Conservation (phyloP, 108 stramenopile species). For the Nitzschia palea region DNA sequence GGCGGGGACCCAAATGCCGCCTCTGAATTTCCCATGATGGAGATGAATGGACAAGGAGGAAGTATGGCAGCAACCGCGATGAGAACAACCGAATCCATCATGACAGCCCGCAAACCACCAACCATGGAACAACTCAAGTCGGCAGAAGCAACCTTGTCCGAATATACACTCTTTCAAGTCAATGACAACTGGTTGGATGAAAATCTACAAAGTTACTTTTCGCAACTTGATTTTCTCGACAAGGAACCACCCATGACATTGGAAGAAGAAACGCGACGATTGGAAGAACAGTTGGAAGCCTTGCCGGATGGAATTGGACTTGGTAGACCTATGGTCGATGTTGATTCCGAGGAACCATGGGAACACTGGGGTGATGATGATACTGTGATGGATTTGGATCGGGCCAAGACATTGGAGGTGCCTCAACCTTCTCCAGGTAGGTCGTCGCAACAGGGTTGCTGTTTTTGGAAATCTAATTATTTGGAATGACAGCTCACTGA, state of each 20-base stretch:
- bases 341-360: slow-evolving; percentile 64
- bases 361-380: slow-evolving; percentile 55
- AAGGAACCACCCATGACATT: slow-evolving; percentile 39
- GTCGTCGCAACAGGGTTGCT: background rate
- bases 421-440: slow-evolving; percentile 7
- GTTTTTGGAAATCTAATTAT: background rate
- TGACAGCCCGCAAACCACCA: slow-evolving; percentile 9
- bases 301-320: slow-evolving; percentile 38
- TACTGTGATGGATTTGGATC: slow-evolving; percentile 3
- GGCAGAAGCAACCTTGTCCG: slow-evolving; percentile 61
- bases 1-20: slow-evolving; percentile 8
- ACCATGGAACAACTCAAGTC: slow-evolving; percentile 33
- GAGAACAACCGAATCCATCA: no score
- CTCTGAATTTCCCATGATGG: no score
- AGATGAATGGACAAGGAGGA: no score
- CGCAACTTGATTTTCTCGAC: slow-evolving; percentile 17
- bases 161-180: slow-evolving; percentile 56
- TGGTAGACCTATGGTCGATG: slow-evolving; percentile 19
- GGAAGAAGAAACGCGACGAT: slow-evolving; percentile 34
- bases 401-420: slow-evolving; percentile 4
- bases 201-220: slow-evolving; percentile 34
- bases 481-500: background rate
- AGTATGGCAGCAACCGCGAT: no score
- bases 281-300: slow-evolving; percentile 44
- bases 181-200: slow-evolving; percentile 77